These are phyloP conservation scores for Wickerhamomyces silvicola DNA, from an alignment of 805 yeast species.

Conservation along the genomic window DNA sequence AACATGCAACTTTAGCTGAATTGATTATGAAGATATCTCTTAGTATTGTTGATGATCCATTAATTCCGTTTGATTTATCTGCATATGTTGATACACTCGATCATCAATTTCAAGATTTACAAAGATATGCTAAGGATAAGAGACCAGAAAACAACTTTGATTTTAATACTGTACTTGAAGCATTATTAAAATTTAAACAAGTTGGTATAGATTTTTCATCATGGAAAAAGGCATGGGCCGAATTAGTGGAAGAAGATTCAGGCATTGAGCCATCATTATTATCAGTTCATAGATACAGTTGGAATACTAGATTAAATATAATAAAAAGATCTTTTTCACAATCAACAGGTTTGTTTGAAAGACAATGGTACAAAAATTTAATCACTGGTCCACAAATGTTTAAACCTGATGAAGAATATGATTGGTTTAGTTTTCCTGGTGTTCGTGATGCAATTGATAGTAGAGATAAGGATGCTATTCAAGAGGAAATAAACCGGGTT, in stretches of 20 bases:
- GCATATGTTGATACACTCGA: conserved; percentile 39
- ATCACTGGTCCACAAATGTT: conserved; percentile 63
- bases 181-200: conserved; percentile 33
- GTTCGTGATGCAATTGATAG: conserved; percentile 59
- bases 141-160: conserved; percentile 21
- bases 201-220: conserved; percentile 42
- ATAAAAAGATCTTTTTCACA: conserved; percentile 50
- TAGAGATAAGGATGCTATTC: conserved; percentile 47
- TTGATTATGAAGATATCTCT: conserved; percentile 47
- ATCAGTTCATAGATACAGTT: conserved; percentile 67
- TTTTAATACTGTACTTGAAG: conserved; percentile 22
- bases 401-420: conserved; percentile 41
- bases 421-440: conserved; percentile 69
- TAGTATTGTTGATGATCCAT: conserved; percentile 67
- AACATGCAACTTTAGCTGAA: conserved; percentile 51
- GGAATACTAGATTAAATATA: conserved; percentile 62
- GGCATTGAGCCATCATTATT: conserved; percentile 71
- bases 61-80: conserved; percentile 60
- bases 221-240: conserved; percentile 62
- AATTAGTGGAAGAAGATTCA: conserved; percentile 40
- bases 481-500: conserved; percentile 40
- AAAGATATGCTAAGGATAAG: conserved; percentile 26
- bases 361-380: conserved; percentile 63
- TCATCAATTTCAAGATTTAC: conserved; percentile 40
- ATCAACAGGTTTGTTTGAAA: conserved; percentile 35